Percentiles rank a stretch among this genome's conserved stretches.
phyloP scores from a whole-genome alignment of 306 rosid species.

The Malus domestica region ASM211411v1 NC_041797.1:33794001-33794500 shows the following conservation, averaged over 20 bases:
- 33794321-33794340: slow-evolving; percentile 69
- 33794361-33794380: slow-evolving; percentile 80
- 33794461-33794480: slow-evolving; percentile 92
- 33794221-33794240: not conserved
- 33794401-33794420: slow-evolving; percentile 92
- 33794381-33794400: slow-evolving; percentile 88
- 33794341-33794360: slow-evolving; percentile 66
- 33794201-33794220: not conserved
- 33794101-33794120: not conserved
- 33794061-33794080: not conserved
- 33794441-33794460: slow-evolving; percentile 99
- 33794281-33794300: slow-evolving; percentile 95
- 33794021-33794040: not conserved
- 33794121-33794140: not conserved
- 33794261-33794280: slow-evolving; percentile 90
- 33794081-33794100: not conserved
- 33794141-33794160: not conserved
- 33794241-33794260: not conserved
- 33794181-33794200: not conserved
- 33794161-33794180: not conserved
- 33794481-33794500: slow-evolving; percentile 74
- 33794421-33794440: slow-evolving; percentile 99
- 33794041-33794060: not conserved
- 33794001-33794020: not conserved
- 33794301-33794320: slow-evolving; percentile 79